Conservation (phyloP, 2,329 filamentous ascomycete genomes). For the Verticillium nonalfalfae region DNA sequence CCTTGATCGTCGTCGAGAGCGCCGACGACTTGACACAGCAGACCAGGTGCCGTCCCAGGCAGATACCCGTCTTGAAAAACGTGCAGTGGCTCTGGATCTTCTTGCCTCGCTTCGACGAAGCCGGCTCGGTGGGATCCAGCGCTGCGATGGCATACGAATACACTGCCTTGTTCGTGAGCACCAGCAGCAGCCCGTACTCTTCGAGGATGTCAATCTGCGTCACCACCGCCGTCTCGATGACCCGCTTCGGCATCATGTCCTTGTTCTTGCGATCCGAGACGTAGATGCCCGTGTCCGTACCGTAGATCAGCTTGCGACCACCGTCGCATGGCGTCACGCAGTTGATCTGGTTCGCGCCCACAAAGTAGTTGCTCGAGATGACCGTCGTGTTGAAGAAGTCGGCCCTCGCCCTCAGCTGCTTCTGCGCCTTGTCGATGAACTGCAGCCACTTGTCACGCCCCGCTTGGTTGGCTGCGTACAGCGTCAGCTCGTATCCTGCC, state of each 20-base stretch:
- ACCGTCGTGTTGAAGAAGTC: conserved; percentile 78
- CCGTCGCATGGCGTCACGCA: conserved; percentile 94
- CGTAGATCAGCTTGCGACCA: conserved; percentile 88
- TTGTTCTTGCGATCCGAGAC: conserved; percentile 86
- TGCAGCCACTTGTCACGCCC: conserved; percentile 96
- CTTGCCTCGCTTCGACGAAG: conserved; percentile 77
- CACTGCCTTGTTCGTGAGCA: conserved; percentile 88
- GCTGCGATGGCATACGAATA: conserved; percentile 85
- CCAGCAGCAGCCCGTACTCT: conserved; percentile 85
- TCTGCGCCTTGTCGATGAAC: conserved; percentile 85
- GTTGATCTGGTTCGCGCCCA: conserved; percentile 74
- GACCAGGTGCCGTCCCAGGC: conserved; percentile 86
- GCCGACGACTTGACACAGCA: conserved; percentile 95
- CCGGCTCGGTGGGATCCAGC: conserved; percentile 75
- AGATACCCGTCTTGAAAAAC: conserved; percentile 97
- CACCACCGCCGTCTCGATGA: conserved; percentile 79
- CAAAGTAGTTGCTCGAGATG: conserved; percentile 55
- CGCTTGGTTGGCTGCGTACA: conserved; percentile 80
- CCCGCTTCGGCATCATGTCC: conserved; percentile 72
- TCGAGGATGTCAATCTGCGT: conserved; percentile 96
- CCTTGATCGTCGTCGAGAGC: conserved; percentile 93
- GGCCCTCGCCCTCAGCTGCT: conserved; percentile 77
- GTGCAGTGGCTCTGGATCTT: conserved; percentile 97
- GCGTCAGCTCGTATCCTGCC: conserved; percentile 85
- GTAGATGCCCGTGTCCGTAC: conserved; percentile 91